These are phyloP conservation scores for Sordariomycetes sp. DNA, from an alignment of 2,329 filamentous ascomycete species.

Conservation along the genomic window DNA sequence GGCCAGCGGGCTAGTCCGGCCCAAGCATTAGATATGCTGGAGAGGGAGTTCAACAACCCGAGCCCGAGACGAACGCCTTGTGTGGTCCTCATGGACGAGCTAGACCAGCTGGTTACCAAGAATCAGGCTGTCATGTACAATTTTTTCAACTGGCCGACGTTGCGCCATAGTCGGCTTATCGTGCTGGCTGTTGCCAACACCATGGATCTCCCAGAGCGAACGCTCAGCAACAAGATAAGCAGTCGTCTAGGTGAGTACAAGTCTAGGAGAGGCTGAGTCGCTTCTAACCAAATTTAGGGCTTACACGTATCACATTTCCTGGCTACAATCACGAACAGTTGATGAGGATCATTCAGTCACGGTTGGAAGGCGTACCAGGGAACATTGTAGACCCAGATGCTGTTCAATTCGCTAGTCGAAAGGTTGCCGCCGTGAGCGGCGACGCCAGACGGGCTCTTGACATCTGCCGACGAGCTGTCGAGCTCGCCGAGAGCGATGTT, in stretches of 20 bases:
- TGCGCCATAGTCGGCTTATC: constrained; percentile 85
- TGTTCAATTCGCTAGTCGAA: constrained; percentile 90
- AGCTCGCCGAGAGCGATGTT: constrained; percentile 75
- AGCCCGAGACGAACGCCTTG: constrained; percentile 87
- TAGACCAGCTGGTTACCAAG: constrained; percentile 94
- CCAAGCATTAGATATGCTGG: constrained; percentile 83
- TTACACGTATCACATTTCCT: constrained; percentile 93
- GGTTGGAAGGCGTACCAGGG: constrained; percentile 77
- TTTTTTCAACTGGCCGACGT: constrained; percentile 97
- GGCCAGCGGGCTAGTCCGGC: constrained; percentile 86
- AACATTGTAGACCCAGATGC: constrained; percentile 89
- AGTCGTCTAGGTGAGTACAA: constrained; percentile 56
- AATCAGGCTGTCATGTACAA: constrained; percentile 99
- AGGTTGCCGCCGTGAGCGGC: constrained; percentile 92
- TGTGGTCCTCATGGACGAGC: constrained; percentile 96
- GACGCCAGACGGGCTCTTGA: constrained; percentile 88
- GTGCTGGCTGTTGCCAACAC: constrained; percentile 97
- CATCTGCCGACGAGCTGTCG: constrained; percentile 89
- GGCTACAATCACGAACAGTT: constrained; percentile 96
- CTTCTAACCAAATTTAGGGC: constrained; percentile 30
- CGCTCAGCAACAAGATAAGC: constrained; percentile 96
- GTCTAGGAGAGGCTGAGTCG: background rate
- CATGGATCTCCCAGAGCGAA: constrained; percentile 95
- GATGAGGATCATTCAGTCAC: constrained; percentile 95
- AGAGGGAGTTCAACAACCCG: constrained; percentile 86